Evolutionary conservation across 2,329 filamentous ascomycete genomes (phyloP), one percentile per base, ranked within the genome.

Genomic region (Stagonosporopsis chrysanthemi): DNA sequence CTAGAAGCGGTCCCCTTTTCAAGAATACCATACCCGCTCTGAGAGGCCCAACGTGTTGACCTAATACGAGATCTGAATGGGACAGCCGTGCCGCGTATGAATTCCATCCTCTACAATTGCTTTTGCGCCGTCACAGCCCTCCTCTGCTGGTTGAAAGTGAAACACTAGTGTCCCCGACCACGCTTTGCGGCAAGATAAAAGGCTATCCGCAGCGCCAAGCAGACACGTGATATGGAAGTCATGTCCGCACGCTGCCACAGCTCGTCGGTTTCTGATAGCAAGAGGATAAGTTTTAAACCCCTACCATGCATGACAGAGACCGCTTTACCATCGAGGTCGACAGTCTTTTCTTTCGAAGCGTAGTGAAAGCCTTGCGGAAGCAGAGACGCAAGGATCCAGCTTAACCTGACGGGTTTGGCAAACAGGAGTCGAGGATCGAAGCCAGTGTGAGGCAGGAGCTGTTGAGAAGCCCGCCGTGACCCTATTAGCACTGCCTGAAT

Each of bases 161-260:
- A 44, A 44, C 2, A 44, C 26, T 2, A 44, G 24, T 31, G 41
- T 44, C 4, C 41, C 26, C 1, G 41, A 44, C 41, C 41, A 44
- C 2, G 41, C 7, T 22, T 31, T 31, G 15, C 24, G 41, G 15
- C 17, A 22, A 14, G 41, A 44, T 4, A 31, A 14, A n/a, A 44
- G 41, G 3, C 1, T 4, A 4, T 44, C 14, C 9, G n/a, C 41
- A 19, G 41, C 41, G 15, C 41, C 41, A 2, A 44, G 41, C 15
- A 44, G 41, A 44, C 41, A 31, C 4, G 41, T 44, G 15, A 44
- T 15, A 31, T 44, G 26, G 15, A 44, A 44, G 41, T 44, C 26
- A 11, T 31, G 41, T 31, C 41, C 41, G 26, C 41, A 44, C 41
- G 26, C 41, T 31, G 26, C 6, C 3, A 19, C 6, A 5, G 12